These are phyloP conservation scores for Syncephalastrum monosporum DNA, from an alignment of 371 early-diverging fungal genomes.

Conservation along the genomic window DNA sequence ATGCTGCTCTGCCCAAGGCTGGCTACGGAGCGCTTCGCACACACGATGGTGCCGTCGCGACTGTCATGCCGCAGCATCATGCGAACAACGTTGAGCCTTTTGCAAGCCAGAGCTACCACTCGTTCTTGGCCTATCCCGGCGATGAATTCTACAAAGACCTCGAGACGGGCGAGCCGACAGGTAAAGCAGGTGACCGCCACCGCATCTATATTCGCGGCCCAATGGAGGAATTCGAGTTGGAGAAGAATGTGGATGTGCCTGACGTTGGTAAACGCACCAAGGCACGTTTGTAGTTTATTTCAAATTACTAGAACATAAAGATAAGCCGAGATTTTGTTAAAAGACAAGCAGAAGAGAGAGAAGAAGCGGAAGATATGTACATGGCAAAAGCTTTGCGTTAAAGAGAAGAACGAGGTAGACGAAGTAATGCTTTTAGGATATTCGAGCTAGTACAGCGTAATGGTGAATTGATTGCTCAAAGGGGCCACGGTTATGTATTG, in stretches of 20 bases:
- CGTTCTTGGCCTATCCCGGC: constrained; percentile 41
- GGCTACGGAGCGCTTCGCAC: constrained; percentile 36
- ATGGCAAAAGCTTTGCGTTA: too few species aligned
- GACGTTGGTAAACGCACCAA: constrained; percentile 7
- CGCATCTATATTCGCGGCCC: constrained; percentile 33
- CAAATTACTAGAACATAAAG: constrained; percentile 4
- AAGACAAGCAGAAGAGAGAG: too few species aligned
- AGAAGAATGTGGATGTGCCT: constrained; percentile 27
- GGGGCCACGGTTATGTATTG: too few species aligned
- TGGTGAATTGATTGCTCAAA: too few species aligned
- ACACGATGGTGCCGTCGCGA: constrained; percentile 27
- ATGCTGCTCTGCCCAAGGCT: constrained; percentile 30
- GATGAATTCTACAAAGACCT: constrained; percentile 29
- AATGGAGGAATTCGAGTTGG: constrained; percentile 28
- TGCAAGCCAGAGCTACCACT: constrained; percentile 17
- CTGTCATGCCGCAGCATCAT: constrained; percentile 47
- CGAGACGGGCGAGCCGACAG: constrained; percentile 10
- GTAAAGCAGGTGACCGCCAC: constrained; percentile 29
- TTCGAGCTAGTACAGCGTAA: too few species aligned
- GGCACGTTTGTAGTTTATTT: neutral
- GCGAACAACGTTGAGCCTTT: constrained; percentile 21
- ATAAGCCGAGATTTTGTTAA: too few species aligned
- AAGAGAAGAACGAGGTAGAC: too few species aligned
- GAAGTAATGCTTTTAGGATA: too few species aligned
- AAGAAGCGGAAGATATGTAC: too few species aligned